Evolutionary conservation across 148 eudicot species (phyloP).

Genomic region (Cornus kousa): DNA sequence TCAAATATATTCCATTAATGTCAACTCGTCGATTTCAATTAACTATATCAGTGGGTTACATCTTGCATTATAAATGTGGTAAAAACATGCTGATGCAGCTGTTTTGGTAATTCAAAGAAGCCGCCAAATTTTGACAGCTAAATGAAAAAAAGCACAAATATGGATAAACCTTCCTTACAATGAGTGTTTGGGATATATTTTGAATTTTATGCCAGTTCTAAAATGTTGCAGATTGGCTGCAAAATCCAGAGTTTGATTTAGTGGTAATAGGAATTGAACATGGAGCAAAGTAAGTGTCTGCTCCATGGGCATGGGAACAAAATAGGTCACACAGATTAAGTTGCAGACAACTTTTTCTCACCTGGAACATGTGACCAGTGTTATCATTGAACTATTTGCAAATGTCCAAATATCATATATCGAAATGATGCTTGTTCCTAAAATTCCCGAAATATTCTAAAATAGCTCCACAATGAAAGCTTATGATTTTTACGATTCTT

Average conservation of each 20-base stretch:
- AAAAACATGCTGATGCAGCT: background rate
- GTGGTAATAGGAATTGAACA: background rate
- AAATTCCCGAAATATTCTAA: no score
- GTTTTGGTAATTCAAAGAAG: background rate
- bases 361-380: background rate
- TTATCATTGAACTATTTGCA: background rate
- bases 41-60: background rate
- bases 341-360: background rate
- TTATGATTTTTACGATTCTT: no score
- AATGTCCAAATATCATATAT: background rate
- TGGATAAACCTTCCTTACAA: background rate
- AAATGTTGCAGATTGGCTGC: background rate
- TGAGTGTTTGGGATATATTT: background rate
- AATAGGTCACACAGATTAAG: background rate
- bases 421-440: no score
- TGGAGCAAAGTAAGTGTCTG: background rate
- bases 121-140: background rate
- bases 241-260: background rate
- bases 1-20: slow-evolving; percentile 1
- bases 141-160: background rate
- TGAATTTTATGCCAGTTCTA: background rate
- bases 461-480: no score
- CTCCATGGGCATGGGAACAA: background rate
- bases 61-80: background rate
- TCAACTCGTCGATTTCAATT: background rate